Conservation (phyloP, 2,329 filamentous ascomycete species). For the Arthrobotrys megalospora region DNA sequence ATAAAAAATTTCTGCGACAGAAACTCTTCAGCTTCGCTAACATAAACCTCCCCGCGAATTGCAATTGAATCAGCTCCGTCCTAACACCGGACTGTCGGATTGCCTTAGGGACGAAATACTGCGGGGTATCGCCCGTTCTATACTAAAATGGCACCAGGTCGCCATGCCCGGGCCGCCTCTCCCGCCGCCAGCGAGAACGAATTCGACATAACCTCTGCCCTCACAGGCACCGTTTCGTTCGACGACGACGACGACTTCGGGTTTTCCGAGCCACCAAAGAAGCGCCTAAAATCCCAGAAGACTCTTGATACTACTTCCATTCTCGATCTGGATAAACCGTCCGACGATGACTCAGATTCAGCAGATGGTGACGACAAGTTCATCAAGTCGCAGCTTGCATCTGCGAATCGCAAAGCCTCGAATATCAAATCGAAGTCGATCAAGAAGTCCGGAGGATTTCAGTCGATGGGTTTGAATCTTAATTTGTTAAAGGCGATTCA, state of each 20-base stretch:
- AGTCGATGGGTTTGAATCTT: constrained; percentile 80
- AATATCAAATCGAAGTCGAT: constrained; percentile 87
- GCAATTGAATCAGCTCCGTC: constrained; percentile 2
- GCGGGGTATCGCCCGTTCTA: not conserved
- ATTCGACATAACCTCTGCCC: constrained; percentile 80
- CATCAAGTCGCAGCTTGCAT: constrained; percentile 88
- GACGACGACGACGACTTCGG: constrained; percentile 73
- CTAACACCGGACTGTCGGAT: not conserved
- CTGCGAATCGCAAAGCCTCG: constrained; percentile 86
- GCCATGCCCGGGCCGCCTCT: constrained; percentile 80
- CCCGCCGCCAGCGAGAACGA: constrained; percentile 90
- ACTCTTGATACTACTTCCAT: constrained; percentile 76
- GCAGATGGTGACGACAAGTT: constrained; percentile 82
- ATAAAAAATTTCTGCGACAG: constrained; percentile 59
- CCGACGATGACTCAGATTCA: constrained; percentile 73
- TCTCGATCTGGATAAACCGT: constrained; percentile 73
- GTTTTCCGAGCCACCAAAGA: constrained; percentile 68
- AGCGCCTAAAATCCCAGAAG: constrained; percentile 67
- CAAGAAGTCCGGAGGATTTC: constrained; percentile 97
- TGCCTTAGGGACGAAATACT: not conserved
- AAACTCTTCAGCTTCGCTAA: constrained; percentile 2
- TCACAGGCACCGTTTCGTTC: constrained; percentile 75
- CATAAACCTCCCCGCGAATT: not conserved
- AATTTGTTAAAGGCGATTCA: constrained; percentile 89
- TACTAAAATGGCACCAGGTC: constrained; percentile 43